phyloP scores from a whole-genome alignment of 2,329 filamentous ascomycete genomes.

The Diplodia corticola region DNA sequence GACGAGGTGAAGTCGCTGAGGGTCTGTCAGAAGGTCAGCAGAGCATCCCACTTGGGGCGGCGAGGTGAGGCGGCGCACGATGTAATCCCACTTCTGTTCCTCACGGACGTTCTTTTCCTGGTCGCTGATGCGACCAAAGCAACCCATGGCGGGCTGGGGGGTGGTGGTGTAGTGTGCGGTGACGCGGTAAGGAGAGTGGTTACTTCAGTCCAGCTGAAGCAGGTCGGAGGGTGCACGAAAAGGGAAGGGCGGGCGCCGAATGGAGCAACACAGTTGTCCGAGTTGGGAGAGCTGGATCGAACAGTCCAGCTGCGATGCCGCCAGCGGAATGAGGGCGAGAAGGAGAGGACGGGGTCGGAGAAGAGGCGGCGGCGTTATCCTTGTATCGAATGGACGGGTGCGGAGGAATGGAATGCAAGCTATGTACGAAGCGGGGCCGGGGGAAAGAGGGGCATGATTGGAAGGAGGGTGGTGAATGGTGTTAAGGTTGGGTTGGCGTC shows the following conservation, averaged over 20 bases:
- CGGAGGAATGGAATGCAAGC: conserved; percentile 13
- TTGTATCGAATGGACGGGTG: conserved; percentile 7
- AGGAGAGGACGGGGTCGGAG: neutral
- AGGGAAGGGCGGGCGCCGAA: neutral
- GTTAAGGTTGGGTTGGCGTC: neutral
- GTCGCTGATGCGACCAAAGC: conserved; percentile 29
- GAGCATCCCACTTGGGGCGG: neutral
- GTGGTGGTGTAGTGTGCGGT: neutral
- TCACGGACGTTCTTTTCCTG: conserved; percentile 45
- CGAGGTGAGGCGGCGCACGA: conserved; percentile 58
- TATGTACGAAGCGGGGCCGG: conserved; percentile 8
- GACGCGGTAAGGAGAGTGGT: neutral
- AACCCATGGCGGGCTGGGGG: conserved; percentile 19
- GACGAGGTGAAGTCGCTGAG: conserved; percentile 76
- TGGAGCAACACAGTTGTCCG: conserved; percentile 11
- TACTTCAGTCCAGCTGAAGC: conserved; percentile 21
- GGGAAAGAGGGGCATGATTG: conserved; percentile 21
- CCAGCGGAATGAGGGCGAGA: conserved; percentile 6
- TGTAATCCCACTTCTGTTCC: conserved; percentile 78
- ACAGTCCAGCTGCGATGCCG: conserved; percentile 21
- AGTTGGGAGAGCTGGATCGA: neutral
- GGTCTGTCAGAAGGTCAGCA: conserved; percentile 40
- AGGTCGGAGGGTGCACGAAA: neutral
- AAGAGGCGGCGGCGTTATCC: neutral
- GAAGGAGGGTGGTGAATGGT: neutral